These are phyloP conservation scores for Phytophthora parvispora DNA, from an alignment of 352 stramenopile species.

Conservation along the genomic window DNA sequence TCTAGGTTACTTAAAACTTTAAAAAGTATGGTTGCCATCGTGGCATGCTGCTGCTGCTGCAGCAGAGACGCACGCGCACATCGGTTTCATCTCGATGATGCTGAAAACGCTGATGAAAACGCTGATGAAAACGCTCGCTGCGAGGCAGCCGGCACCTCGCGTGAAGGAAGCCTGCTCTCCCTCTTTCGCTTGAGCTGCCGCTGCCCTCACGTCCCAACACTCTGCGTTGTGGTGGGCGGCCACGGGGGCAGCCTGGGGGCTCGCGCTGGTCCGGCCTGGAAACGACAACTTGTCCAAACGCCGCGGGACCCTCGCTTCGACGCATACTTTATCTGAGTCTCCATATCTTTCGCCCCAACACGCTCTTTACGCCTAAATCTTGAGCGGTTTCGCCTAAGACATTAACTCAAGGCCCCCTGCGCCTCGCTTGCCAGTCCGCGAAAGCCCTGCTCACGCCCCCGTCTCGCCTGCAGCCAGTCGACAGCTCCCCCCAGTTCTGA, in stretches of 20 bases:
- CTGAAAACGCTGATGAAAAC: background rate
- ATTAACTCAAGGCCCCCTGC: background rate
- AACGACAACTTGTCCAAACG: constrained; percentile 3
- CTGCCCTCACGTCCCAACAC: too few species aligned
- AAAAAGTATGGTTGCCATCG: too few species aligned
- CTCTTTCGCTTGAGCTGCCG: background rate
- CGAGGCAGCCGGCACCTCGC: background rate
- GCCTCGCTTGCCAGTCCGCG: background rate
- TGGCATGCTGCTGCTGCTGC: background rate
- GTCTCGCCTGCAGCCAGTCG: background rate
- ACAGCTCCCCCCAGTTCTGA: constrained; percentile 4
- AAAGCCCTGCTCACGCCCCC: constrained; percentile 6
- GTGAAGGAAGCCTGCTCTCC: too few species aligned
- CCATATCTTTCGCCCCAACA: constrained; percentile 12
- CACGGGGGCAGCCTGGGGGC: too few species aligned
- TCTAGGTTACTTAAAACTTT: too few species aligned
- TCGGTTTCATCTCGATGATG: background rate
- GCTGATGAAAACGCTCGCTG: background rate
- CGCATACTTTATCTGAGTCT: constrained; percentile 23
- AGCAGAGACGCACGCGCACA: background rate
- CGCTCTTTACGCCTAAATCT: constrained; percentile 14
- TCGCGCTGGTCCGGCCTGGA: background rate
- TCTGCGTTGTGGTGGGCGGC: too few species aligned
- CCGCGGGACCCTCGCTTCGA: constrained; percentile 1
- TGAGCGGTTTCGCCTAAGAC: constrained; percentile 26